Evolutionary conservation across 139 green algal genomes (phyloP).

Genomic region (Pycnococcus provasolii): DNA sequence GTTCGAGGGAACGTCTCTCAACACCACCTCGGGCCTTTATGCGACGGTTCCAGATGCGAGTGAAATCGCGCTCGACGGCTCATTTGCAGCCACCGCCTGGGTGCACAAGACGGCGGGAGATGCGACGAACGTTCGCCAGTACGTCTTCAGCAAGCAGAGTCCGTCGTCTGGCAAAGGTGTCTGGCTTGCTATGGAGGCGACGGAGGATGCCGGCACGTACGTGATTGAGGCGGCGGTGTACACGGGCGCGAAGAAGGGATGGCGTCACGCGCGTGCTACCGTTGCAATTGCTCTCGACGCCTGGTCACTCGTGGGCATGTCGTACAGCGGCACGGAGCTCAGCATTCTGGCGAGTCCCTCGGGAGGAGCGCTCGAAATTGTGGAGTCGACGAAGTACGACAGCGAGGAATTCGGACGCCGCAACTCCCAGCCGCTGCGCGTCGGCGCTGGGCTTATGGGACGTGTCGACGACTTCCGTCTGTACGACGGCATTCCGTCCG

Average conservation of each 20-base stretch:
- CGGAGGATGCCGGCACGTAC: not conserved
- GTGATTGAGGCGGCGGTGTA: constrained; percentile 22
- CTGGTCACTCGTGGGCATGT: not conserved
- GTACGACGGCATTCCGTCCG: not conserved
- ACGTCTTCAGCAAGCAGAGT: constrained; percentile 26
- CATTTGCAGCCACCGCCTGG: constrained; percentile 21
- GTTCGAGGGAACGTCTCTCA: constrained; percentile 20
- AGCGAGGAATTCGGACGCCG: constrained; percentile 5
- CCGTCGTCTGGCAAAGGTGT: constrained; percentile 22
- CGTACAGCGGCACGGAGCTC: constrained; percentile 23
- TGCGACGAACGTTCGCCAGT: not conserved
- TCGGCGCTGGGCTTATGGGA: constrained; percentile 22
- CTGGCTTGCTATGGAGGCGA: constrained; percentile 19
- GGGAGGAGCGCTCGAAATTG: too few species aligned
- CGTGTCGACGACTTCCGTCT: constrained; percentile 22
- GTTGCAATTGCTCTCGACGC: too few species aligned
- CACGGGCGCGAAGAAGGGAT: constrained; percentile 17
- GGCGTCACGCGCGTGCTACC: not conserved
- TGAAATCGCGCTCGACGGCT: constrained; percentile 11
- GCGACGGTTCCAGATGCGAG: constrained; percentile 20
- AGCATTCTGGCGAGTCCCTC: constrained; percentile 1
- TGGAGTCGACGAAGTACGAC: not conserved
- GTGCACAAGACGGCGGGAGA: constrained; percentile 13
- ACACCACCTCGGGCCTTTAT: not conserved
- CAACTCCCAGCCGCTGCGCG: constrained; percentile 23